Evolutionary conservation across 2,329 filamentous ascomycete species (phyloP).

Genomic region (Chalara sp.): DNA sequence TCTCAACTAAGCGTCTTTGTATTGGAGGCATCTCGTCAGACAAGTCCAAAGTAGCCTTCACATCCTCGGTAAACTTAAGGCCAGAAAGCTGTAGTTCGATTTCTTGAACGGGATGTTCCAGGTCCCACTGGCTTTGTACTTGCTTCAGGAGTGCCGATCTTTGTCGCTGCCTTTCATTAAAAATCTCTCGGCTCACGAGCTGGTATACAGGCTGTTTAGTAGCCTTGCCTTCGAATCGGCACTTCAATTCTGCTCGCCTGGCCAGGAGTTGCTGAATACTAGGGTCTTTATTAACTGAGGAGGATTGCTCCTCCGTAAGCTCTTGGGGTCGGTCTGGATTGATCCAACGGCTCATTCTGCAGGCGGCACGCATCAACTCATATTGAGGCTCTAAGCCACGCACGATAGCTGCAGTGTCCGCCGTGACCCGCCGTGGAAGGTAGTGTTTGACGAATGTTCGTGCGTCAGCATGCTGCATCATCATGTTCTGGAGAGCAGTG

Average conservation of each 20-base stretch:
- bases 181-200: conserved; percentile 8
- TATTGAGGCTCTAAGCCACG: no score
- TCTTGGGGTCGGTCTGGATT: no score
- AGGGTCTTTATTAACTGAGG: no score
- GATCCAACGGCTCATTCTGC: no score
- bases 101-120: conserved; percentile 15
- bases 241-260: conserved; percentile 12
- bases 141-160: conserved; percentile 10
- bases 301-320: no score
- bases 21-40: conserved; percentile 17
- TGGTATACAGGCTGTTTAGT: conserved; percentile 9
- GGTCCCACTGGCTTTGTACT: conserved; percentile 8
- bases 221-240: conserved; percentile 8
- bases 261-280: background rate
- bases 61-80: conserved; percentile 7
- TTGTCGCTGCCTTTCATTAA: conserved; percentile 10
- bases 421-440: no score
- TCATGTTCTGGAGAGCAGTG: conserved; percentile 16
- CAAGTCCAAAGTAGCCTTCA: conserved; percentile 9
- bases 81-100: conserved; percentile 14
- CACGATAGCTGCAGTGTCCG: no score
- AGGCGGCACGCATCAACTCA: no score
- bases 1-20: conserved; percentile 22
- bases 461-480: conserved; percentile 9
- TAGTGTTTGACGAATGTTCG: no score